Evolutionary conservation across 495 filamentous ascomycete genomes (phyloP).

Genomic region (Tricharina praecox): DNA sequence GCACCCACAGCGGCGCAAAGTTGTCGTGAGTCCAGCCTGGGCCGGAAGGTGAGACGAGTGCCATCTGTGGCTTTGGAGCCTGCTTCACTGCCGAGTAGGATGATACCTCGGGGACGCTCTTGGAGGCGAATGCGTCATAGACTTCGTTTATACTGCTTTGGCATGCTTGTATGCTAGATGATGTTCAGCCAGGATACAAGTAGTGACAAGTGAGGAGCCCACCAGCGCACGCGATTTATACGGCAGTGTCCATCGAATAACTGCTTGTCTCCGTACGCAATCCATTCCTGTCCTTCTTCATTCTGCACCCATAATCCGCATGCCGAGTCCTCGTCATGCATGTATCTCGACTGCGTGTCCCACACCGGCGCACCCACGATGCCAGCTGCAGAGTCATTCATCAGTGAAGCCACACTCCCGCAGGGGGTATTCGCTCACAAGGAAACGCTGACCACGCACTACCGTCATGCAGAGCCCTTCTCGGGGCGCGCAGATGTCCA

Average conservation of each 20-base stretch:
- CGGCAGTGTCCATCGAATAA: neutral
- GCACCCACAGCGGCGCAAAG: neutral
- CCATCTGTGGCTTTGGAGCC: neutral
- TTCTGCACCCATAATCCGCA: constrained; percentile 4
- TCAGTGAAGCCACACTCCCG: no score
- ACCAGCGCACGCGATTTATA: constrained; percentile 1
- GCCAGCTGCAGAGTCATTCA: neutral
- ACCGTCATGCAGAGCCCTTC: constrained; percentile 2
- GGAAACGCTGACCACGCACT: neutral
- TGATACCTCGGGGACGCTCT: neutral
- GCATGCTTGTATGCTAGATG: neutral
- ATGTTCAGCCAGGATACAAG: neutral
- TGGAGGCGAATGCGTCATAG: neutral
- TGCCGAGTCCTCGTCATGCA: constrained; percentile 8
- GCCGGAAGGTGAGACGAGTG: neutral
- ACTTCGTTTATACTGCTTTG: constrained; percentile 2
- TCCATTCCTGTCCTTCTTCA: constrained; percentile 3
- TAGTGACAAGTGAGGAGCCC: neutral
- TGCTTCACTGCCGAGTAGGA: neutral
- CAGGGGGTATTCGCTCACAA: neutral
- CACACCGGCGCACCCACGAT: neutral
- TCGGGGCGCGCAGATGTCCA: constrained; percentile 4
- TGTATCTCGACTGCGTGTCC: neutral
- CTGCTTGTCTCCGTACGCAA: constrained; percentile 6
- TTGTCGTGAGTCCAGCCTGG: neutral